Evolutionary conservation across 2,329 filamentous ascomycete species (phyloP).

Genomic region (Stagonosporopsis cucurbitacearum): DNA sequence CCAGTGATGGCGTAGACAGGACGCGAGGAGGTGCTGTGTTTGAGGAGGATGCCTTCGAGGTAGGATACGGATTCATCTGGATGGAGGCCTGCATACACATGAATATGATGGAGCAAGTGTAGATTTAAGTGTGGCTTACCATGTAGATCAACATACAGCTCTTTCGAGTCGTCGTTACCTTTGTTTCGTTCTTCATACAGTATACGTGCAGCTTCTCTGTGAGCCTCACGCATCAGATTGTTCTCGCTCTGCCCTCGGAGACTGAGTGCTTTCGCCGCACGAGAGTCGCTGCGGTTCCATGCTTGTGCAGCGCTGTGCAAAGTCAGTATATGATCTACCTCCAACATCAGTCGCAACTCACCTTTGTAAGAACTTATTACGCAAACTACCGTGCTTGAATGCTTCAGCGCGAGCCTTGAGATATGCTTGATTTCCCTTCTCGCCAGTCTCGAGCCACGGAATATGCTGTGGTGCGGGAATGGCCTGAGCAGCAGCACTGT

Average conservation of each 20-base stretch:
- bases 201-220: constrained; percentile 88
- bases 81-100: constrained; percentile 70
- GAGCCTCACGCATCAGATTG: constrained; percentile 94
- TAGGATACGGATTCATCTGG: constrained; percentile 97
- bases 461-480: constrained; percentile 91
- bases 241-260: constrained; percentile 96
- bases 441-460: constrained; percentile 94
- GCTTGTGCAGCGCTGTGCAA: constrained; percentile 83
- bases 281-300: constrained; percentile 97
- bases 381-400: constrained; percentile 93
- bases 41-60: constrained; percentile 83
- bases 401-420: constrained; percentile 94
- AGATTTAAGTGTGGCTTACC: constrained; percentile 49
- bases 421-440: constrained; percentile 89
- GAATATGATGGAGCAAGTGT: constrained; percentile 1
- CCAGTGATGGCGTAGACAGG: constrained; percentile 96
- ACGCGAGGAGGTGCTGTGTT: constrained; percentile 73
- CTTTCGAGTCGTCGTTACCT: constrained; percentile 63
- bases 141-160: constrained; percentile 94
- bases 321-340: constrained; percentile 13
- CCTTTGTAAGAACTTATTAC: constrained; percentile 98
- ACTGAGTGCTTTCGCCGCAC: constrained; percentile 92
- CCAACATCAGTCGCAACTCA: constrained; percentile 49
- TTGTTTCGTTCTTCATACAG: constrained; percentile 94
- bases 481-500: constrained; percentile 79